Evolutionary conservation across 176 grass and related monocot genomes (phyloP), one percentile per base, ranked within the genome.

Genomic region (Pontederia paniculata): DNA sequence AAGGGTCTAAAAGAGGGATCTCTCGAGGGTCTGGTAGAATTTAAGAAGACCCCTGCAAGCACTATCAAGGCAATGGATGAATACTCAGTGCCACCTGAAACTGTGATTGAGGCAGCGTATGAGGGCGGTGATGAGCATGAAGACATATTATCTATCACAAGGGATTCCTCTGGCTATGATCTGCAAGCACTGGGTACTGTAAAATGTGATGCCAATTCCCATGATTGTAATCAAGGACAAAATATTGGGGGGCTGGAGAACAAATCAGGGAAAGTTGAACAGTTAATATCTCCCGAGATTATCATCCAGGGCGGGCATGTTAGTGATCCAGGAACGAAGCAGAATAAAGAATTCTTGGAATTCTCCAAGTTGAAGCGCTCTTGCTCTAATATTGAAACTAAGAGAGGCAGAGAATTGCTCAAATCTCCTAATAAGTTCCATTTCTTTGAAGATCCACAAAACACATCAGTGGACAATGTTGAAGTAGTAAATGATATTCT

Each of bases 341-440:
- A 51, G 23, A 49, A 15, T 54, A 18, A 48, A 1, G 55, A 14
- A 10, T 72, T 65, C 9, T 14, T 49, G 22, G 69, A 57, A 20
- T 69, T 62, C 0, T 16, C 77, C 14, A 66, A 44, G 67, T 74
- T 98, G 65, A 68, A 74, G 31, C 82, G 93, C 42, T 98, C 86
- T 2, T 88, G 93, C 72, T 98, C 86, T 65, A 98, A 98, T 73
- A 98, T 98, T 20, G 93, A 98, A 74, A 84, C 85, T 56, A 76
- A 76, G 73, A 74, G 80, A 73, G 51, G 64, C 14, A 28, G 70
- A 68, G 66, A 37, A 54, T 59, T 63, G 58, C 69, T 70, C 45
- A 70, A 70, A 45, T 79, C 25, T 31, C 81, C 81, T 19, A 75
- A 45, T 23, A 98, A 77, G 67, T 84, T 75, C 12, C 69, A 74